Evolutionary conservation across 768 basidiomycete species (phyloP), one percentile per base, ranked within the genome.

Genomic region (Serendipita indica): DNA sequence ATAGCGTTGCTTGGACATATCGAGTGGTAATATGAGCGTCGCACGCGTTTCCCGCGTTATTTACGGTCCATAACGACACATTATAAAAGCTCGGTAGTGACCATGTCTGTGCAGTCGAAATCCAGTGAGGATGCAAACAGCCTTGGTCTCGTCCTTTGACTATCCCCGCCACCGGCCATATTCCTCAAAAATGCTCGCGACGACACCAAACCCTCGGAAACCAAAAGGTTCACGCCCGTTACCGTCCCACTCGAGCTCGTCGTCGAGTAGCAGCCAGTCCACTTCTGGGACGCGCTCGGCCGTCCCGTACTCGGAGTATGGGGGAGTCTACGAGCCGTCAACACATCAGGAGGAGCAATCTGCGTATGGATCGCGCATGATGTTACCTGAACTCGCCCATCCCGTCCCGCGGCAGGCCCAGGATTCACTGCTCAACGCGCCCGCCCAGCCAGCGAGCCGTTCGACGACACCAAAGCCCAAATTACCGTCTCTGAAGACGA

Each of bases 381-480:
- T n/a, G n/a, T 16, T 22, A 3, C 25, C 32, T 28, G 49, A 54
- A 30, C 22, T 54, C 20, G 16, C 25, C 25, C 49, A 54, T 22
- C 49, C 49, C 7, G 30, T 27, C 41, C 18, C 41, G 41, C 18
- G 41, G 18, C 27, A n/a, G 10, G 20, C 30, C 49, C 49, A 54
- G 49, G n/a, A 54, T 18, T 27, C 25, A 30, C 32, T 28, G 49
- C 49, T 54, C 25, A 30, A 30, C n/a, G n/a, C 49, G 4, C 25
- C 25, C 4, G 22, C 20, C 1, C 22, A 54, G 49, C 49, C 49
- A 18, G 49, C 22, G 32, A 54, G 49, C 32, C 49, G 49, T 27
- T 54, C 49, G 32, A 54, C 49, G 49, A 54, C 49, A 28, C 49
- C 49, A 20, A 54, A 54, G 32, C 49, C 49, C 20, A 54, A 54